Conservation (phyloP, 2,329 filamentous ascomycete species). For the Dactylellina haptotyla region DNA sequence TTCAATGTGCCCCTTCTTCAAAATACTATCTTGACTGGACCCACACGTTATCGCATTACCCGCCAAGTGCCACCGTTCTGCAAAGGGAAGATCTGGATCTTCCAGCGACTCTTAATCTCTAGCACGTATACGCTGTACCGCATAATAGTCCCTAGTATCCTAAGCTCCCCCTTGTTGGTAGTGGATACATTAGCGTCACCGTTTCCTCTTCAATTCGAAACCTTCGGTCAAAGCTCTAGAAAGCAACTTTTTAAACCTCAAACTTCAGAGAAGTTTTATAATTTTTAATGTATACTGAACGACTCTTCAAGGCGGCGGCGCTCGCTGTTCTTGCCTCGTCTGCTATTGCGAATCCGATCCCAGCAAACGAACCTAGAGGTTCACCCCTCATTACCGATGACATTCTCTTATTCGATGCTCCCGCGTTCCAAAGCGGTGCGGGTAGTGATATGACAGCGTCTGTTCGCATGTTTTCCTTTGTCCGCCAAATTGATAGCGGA, state of each 20-base stretch:
- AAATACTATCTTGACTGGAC: neutral
- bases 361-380: conserved; percentile 21
- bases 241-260: neutral
- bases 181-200: conserved; percentile 8
- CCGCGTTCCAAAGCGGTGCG: conserved; percentile 26
- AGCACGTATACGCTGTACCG: neutral
- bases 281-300: conserved; percentile 26
- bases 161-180: conserved; percentile 1
- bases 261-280: neutral
- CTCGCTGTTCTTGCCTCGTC: conserved; percentile 26
- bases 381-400: conserved; percentile 28
- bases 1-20: conserved; percentile 3
- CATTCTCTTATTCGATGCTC: conserved; percentile 38
- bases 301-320: conserved; percentile 16
- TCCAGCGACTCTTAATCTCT: neutral
- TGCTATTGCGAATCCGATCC: conserved; percentile 29
- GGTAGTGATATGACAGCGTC: conserved; percentile 23
- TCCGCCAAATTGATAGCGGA: conserved; percentile 23
- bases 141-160: neutral
- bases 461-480: conserved; percentile 32
- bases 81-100: conserved; percentile 30
- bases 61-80: conserved; percentile 26
- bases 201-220: conserved; percentile 14
- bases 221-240: neutral
- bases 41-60: conserved; percentile 29